These are phyloP conservation scores for Scedosporium boydii DNA, from an alignment of 2,329 filamentous ascomycete species.

Conservation along the genomic window DNA sequence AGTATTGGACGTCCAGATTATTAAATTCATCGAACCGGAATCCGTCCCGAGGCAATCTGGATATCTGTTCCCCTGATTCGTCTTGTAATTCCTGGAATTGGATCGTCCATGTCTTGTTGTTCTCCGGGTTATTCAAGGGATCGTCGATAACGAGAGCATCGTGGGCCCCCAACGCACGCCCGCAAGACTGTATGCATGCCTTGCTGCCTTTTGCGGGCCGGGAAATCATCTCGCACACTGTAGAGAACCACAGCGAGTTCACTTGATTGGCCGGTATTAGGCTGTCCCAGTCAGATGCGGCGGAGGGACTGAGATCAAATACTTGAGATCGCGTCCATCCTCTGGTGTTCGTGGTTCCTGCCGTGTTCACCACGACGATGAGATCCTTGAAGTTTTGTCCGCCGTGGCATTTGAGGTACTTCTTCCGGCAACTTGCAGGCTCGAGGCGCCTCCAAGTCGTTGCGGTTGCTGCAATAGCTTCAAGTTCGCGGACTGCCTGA, in stretches of 20 bases:
- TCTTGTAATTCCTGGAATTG: not conserved
- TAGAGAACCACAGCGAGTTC: slow-evolving; percentile 6
- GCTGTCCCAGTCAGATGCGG: not conserved
- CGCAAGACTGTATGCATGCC: slow-evolving; percentile 1
- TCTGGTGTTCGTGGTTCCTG: not conserved
- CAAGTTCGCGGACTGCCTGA: not conserved
- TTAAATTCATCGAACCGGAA: slow-evolving; percentile 3
- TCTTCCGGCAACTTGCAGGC: not conserved
- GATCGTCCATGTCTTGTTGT: not conserved
- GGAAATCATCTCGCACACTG: not conserved
- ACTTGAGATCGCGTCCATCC: slow-evolving; percentile 3
- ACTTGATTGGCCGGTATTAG: not conserved
- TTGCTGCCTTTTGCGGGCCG: not conserved
- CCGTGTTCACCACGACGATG: slow-evolving; percentile 1
- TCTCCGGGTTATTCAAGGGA: not conserved
- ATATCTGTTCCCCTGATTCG: not conserved
- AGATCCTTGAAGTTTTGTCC: slow-evolving; percentile 1
- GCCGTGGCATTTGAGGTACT: not conserved
- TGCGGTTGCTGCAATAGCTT: not conserved
- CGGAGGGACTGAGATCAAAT: not conserved
- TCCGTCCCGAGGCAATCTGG: not conserved
- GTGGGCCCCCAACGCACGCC: not conserved
- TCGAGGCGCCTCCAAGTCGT: slow-evolving; percentile 1
- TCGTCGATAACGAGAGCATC: not conserved
- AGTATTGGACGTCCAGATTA: slow-evolving; percentile 3